Conservation (phyloP, 108 stramenopile species). For the Nitzschia palea region DNA sequence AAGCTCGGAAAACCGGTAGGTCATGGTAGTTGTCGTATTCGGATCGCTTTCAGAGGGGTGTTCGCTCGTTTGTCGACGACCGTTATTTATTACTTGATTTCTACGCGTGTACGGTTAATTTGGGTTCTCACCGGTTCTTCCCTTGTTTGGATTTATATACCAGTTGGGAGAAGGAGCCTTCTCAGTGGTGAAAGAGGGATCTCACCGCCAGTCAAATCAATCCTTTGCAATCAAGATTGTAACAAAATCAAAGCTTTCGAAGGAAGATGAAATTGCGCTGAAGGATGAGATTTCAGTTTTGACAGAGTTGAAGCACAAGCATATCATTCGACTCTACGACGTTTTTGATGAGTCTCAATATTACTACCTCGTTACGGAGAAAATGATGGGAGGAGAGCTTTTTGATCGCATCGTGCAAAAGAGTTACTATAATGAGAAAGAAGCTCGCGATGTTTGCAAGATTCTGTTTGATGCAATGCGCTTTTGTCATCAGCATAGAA, state of each 20-base stretch:
- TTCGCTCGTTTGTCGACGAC: slow-evolving; percentile 4
- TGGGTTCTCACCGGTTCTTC: neutral
- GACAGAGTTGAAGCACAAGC: slow-evolving; percentile 57
- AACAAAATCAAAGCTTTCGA: slow-evolving; percentile 75
- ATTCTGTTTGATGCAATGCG: slow-evolving; percentile 76
- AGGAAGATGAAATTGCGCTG: slow-evolving; percentile 79
- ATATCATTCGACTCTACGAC: slow-evolving; percentile 84
- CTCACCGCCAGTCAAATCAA: slow-evolving; percentile 39
- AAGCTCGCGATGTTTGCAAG: slow-evolving; percentile 70
- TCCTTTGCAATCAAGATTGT: slow-evolving; percentile 88
- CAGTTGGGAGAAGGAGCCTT: slow-evolving; percentile 87
- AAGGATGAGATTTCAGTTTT: slow-evolving; percentile 78
- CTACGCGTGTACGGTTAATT: neutral
- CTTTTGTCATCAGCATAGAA: slow-evolving; percentile 77
- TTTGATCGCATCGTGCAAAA: slow-evolving; percentile 92
- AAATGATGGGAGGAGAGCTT: slow-evolving; percentile 88
- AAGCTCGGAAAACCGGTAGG: slow-evolving; percentile 60
- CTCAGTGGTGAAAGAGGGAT: slow-evolving; percentile 69
- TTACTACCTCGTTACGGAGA: slow-evolving; percentile 91
- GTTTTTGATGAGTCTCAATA: slow-evolving; percentile 84
- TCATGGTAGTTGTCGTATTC: neutral
- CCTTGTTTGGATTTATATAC: neutral
- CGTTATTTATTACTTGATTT: neutral
- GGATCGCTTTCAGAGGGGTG: neutral
- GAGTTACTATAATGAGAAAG: slow-evolving; percentile 81